Evolutionary conservation across 805 yeast genomes (phyloP).

Genomic region (Spathaspora hagerdaliae): DNA sequence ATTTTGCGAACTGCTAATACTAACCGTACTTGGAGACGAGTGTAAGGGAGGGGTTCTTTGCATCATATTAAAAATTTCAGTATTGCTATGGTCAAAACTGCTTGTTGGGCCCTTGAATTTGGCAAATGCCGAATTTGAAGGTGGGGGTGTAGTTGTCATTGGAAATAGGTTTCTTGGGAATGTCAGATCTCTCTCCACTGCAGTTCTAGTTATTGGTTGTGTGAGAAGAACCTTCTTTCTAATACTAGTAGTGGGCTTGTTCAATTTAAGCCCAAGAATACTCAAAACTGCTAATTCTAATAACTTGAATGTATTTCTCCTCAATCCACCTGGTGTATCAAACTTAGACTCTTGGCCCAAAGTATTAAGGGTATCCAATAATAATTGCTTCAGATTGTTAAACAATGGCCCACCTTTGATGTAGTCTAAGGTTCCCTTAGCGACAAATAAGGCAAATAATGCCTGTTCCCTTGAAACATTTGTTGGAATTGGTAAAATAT

Average conservation of each 20-base stretch:
- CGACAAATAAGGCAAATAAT: constrained; percentile 59
- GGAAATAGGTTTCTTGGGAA: neutral
- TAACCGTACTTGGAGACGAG: neutral
- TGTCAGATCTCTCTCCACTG: constrained; percentile 19
- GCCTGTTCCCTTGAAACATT: constrained; percentile 61
- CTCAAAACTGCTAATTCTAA: constrained; percentile 59
- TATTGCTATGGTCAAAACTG: constrained; percentile 5
- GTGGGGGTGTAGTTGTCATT: constrained; percentile 1
- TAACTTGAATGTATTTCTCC: constrained; percentile 51
- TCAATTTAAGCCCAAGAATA: constrained; percentile 51
- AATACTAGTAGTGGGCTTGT: constrained; percentile 11
- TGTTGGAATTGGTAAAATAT: constrained; percentile 58
- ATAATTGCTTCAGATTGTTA: constrained; percentile 59
- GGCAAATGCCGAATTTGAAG: neutral
- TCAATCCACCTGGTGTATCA: constrained; percentile 59
- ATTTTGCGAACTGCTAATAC: too few relatives aligned
- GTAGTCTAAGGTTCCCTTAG: constrained; percentile 76
- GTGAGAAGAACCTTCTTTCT: constrained; percentile 12
- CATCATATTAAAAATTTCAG: constrained; percentile 3
- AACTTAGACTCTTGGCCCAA: constrained; percentile 48
- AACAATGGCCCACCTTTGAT: constrained; percentile 78
- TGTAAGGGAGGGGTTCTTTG: neutral
- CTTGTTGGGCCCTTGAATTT: constrained; percentile 1
- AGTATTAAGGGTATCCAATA: constrained; percentile 47
- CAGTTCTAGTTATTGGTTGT: constrained; percentile 19